Evolutionary conservation across 179 eudicot species (phyloP), one percentile per base, ranked within the genome.

Genomic region (Heliamphora pulchella): DNA sequence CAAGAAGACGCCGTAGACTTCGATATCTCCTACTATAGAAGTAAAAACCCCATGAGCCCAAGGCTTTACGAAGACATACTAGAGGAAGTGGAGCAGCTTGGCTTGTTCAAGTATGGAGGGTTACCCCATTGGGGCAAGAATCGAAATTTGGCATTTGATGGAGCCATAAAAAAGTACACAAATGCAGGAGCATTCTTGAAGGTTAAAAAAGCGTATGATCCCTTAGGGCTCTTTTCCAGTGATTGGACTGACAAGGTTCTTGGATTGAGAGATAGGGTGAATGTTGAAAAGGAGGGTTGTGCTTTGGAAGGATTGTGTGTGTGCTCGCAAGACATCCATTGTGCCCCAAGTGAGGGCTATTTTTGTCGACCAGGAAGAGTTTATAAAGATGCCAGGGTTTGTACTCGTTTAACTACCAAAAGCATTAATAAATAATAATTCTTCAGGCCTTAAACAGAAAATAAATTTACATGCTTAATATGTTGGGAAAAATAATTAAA

Each of bases 101-200:
- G 87, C 0, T 3, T 92, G 75, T 92, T 89, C 70, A 92, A 93
- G 84, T 93, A 93, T 58, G 86, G 83, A 3, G 97, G 88, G 3
- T 43, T 89, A 39, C 96, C 97, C 15, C 97, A 93, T 22, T 93
- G 97, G 97, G 97, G 94, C 8, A 93, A 93, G 87, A 93, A 93
- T 77, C 83, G 96, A 11, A 90, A 90, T 72, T 47, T 93, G 69
- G 96, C 91, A 1, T 91, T 91, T 59, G 58, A 80, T 20, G 91
- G 85, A 53, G 91, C 76, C 1, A 84, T 86, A 10, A 74, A 85
- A 0, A 93, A 91, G 82, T 91, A 90, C 47, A 80, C 57, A 50
- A 83, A 89, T 6, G 86, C 78, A 0, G 11, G 1, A 50, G 74
- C 79, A 41, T 93, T 93, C 76, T 66, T 93, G 22, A 81, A 57